Base-by-base conservation (phyloP, 2,329 filamentous ascomycete species). In the Scedosporium minutisporum region DNA sequence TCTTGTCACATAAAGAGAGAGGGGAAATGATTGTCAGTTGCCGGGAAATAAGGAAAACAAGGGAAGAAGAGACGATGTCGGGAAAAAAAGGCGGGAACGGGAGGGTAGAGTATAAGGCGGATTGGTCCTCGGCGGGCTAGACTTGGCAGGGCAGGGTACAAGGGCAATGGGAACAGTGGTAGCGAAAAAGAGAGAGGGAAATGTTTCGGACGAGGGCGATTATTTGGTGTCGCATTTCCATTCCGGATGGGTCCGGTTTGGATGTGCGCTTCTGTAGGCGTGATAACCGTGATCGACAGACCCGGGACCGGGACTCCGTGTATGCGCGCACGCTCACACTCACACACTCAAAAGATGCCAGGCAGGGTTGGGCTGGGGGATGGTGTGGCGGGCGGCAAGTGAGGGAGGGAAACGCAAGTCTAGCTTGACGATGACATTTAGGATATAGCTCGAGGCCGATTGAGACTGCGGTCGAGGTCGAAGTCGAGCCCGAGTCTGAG, bases 21-120 rank as follows among this genome's bases (percentile, higher is more conserved):
- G 48, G 25, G 12, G 25, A 29, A 41, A 53, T 48, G 48, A 51
- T 55, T 21, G 25, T 48, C 46, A 10, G 57, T 38, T n/a, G 33
- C 41, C 61, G 46, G 57, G 25, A 21, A 59, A 33, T 58, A 63
- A 41, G 27, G 33, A 33, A 42, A 64, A 64, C 62, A 58, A 64
- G 65, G 63, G 64, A 63, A 63, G 62, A 41, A 62, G 61, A 61
- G 57, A 61, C 44, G 58, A 55, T 62, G 65, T 46, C 51, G 60
- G 60, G 38, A 57, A 10, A 23, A 23, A 62, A 66, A 62, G 23
- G 25, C 38, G 25, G 61, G 44, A 38, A 38, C 60, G 51, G 53
- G 61, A 42, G 58, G 63, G 58, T 48, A 58, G 44, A n/a, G 58
- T 41, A 63, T 59, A n/a, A 38, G 51, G 16, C 55, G 41, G 42